phyloP scores from a whole-genome alignment of 2,329 filamentous ascomycete genomes.

The Drechmeria coniospora region DNA sequence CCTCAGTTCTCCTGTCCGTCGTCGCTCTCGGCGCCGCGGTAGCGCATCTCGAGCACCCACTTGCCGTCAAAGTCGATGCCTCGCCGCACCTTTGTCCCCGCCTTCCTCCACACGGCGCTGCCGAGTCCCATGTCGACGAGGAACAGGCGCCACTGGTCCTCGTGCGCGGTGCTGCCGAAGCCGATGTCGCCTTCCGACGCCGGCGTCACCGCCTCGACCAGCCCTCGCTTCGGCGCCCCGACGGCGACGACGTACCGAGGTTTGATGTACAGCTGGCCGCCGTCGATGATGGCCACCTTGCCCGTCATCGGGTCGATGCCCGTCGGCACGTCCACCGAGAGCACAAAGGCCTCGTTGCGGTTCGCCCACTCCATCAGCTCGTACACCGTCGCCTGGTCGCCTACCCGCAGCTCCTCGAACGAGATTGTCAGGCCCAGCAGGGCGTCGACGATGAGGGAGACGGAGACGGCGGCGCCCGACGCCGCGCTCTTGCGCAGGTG shows the following conservation, averaged over 20 bases:
- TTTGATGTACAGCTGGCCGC: slow-evolving; percentile 62
- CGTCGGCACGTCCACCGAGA: slow-evolving; percentile 83
- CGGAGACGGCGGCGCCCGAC: slow-evolving; percentile 31
- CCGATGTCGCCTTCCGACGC: slow-evolving; percentile 22
- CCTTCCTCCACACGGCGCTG: slow-evolving; percentile 70
- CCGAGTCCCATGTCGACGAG: slow-evolving; percentile 79
- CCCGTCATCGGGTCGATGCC: slow-evolving; percentile 72
- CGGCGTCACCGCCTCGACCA: slow-evolving; percentile 60
- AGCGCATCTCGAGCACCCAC: slow-evolving; percentile 65
- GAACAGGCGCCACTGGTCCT: slow-evolving; percentile 61
- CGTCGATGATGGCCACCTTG: slow-evolving; percentile 51
- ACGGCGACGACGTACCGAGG: slow-evolving; percentile 73
- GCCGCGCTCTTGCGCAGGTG: slow-evolving; percentile 33
- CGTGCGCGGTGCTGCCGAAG: slow-evolving; percentile 18
- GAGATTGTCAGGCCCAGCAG: slow-evolving; percentile 73
- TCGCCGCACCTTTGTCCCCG: slow-evolving; percentile 63
- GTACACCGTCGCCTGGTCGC: slow-evolving; percentile 70
- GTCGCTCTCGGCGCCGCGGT: slow-evolving; percentile 21
- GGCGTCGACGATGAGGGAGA: slow-evolving; percentile 77
- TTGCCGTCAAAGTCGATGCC: slow-evolving; percentile 78
- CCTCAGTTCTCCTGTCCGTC: slow-evolving; percentile 3
- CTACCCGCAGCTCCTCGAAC: slow-evolving; percentile 74
- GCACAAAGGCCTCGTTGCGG: slow-evolving; percentile 63
- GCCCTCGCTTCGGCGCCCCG: slow-evolving; percentile 71
- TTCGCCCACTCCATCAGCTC: slow-evolving; percentile 92